Percentiles rank a stretch among this genome's conserved stretches.
Conservation (phyloP, 2,329 filamentous ascomycete species). For the Didymella keratinophila region DNA sequence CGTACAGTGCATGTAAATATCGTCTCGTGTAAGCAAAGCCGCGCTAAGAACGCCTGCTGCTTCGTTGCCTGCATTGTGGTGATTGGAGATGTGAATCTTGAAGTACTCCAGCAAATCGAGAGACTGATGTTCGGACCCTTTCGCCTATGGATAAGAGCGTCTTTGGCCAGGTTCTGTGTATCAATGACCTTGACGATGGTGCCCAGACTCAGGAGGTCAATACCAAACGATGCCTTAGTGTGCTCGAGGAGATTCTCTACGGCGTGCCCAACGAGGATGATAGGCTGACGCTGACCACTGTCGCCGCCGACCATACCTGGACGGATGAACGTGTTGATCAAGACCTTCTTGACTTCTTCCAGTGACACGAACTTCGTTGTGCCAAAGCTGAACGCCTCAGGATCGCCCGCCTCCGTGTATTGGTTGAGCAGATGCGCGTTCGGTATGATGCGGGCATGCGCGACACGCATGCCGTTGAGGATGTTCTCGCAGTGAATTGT, state of each 20-base stretch:
- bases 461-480: background rate
- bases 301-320: constrained; percentile 2
- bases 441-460: background rate
- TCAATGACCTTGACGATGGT: constrained; percentile 31
- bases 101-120: constrained; percentile 22
- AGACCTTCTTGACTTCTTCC: background rate
- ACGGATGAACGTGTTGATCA: background rate
- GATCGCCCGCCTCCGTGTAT: background rate
- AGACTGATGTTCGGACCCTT: constrained; percentile 24
- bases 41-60: constrained; percentile 24
- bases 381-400: background rate
- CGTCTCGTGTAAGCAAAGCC: constrained; percentile 20
- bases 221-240: too few species aligned
- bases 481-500: constrained; percentile 13
- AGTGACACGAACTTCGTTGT: background rate
- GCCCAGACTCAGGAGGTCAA: constrained; percentile 18
- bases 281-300: constrained; percentile 23
- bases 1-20: constrained; percentile 11
- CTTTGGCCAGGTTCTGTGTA: constrained; percentile 26
- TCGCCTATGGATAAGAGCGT: constrained; percentile 12
- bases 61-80: constrained; percentile 30
- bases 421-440: constrained; percentile 1
- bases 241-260: constrained; percentile 6
- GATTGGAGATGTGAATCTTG: constrained; percentile 17
- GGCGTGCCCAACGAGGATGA: constrained; percentile 15